These are phyloP conservation scores for Trichocomaceae sp. DNA, from an alignment of 2,329 filamentous ascomycete genomes.

Conservation along the genomic window DNA sequence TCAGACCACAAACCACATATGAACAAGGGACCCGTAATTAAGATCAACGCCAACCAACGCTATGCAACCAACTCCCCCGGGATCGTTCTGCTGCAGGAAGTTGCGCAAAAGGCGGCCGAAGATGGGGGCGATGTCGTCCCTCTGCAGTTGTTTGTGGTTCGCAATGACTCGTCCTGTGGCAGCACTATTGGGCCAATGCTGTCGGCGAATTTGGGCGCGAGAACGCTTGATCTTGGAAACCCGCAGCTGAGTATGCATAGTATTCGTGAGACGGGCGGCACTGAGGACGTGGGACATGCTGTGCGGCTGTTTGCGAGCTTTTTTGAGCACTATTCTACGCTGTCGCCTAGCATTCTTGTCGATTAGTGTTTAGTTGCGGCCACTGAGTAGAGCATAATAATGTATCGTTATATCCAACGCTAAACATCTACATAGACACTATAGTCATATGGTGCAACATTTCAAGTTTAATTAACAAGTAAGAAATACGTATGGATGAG, in stretches of 20 bases:
- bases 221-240: constrained; percentile 89
- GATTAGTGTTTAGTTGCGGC: no score
- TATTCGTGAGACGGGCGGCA: constrained; percentile 86
- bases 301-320: constrained; percentile 83
- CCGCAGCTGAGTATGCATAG: constrained; percentile 95
- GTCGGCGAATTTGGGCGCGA: constrained; percentile 73
- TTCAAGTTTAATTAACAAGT: neutral
- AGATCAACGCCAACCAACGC: constrained; percentile 94
- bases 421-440: no score
- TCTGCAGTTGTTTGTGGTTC: constrained; percentile 89
- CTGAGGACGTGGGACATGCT: constrained; percentile 78
- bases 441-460: neutral
- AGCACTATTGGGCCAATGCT: constrained; percentile 98
- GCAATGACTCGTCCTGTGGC: constrained; percentile 90
- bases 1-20: constrained; percentile 83
- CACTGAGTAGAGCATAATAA: no score
- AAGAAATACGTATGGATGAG: neutral
- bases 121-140: constrained; percentile 64
- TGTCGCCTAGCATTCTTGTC: constrained; percentile 77
- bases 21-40: constrained; percentile 95
- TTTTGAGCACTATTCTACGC: constrained; percentile 72
- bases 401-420: no score
- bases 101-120: constrained; percentile 56
- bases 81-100: constrained; percentile 85
- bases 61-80: constrained; percentile 96